Conservation (phyloP, 768 basidiomycete genomes). For the Heimioporus sp. region DNA sequence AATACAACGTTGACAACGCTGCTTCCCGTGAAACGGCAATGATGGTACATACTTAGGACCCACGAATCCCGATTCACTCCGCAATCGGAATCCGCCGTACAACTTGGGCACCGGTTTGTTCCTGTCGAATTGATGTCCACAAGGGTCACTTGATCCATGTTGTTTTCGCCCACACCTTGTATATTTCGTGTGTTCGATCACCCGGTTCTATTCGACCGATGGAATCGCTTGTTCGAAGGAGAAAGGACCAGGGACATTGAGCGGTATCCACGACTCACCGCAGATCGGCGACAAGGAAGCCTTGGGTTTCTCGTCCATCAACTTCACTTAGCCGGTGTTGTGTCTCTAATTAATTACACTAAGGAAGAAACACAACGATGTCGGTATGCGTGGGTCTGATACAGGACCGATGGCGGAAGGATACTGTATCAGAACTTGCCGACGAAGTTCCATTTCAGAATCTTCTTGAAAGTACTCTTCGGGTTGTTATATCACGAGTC, state of each 20-base stretch:
- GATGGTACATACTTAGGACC: neutral
- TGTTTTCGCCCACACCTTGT: too few relatives aligned
- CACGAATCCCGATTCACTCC: neutral
- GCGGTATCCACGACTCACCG: neutral
- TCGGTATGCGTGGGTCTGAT: too few relatives aligned
- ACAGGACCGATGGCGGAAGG: too few relatives aligned
- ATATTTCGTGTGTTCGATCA: too few relatives aligned
- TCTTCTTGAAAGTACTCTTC: neutral
- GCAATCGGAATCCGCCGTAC: neutral
- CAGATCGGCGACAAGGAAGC: too few relatives aligned
- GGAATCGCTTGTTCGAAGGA: constrained; percentile 2
- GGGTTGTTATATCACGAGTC: too few relatives aligned
- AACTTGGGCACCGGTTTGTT: neutral
- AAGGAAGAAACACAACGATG: too few relatives aligned
- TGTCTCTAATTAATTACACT: neutral
- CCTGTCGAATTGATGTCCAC: neutral
- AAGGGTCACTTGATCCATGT: neutral
- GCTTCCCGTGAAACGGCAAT: constrained; percentile 1
- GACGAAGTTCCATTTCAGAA: neutral
- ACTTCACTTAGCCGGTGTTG: constrained; percentile 1
- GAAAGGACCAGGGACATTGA: constrained; percentile 11
- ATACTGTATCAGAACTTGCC: neutral
- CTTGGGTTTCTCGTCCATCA: too few relatives aligned
- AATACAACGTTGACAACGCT: neutral
- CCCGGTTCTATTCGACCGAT: neutral